Evolutionary conservation across 768 basidiomycete species (phyloP), one percentile per base, ranked within the genome.

Genomic region (Suillus alpinus): DNA sequence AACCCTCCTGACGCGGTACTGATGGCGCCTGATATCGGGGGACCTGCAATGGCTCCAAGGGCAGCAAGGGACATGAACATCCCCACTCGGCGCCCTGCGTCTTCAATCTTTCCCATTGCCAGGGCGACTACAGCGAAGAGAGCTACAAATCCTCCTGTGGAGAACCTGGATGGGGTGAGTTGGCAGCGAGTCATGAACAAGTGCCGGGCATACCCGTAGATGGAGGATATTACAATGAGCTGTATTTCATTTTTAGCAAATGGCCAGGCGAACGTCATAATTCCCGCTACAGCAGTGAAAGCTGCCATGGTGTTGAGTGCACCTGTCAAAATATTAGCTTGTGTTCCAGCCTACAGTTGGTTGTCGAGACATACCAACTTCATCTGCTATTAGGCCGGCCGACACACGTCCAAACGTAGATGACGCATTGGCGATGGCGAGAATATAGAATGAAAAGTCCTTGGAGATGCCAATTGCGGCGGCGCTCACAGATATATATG

Each of bases 1-100:
- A 70, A 92, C 0, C 79, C 78, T 2, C 80, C 81, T 2, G 85
- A 82, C 0, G 80, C 76, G 0, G 68, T 69, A 57, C 81, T 80
- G 65, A 91, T 88, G 0, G 86, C 85, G 1, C 90, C 90, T 7
- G 88, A 88, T 61, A 91, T 87, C 0, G 90, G 90, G 2, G 88
- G 87, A 0, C 90, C 90, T 0, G 78, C 79, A 2, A 91, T 75
- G 0, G 86, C 86, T 6, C 87, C 88, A 18, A 90, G 39, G 0
- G 89, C 79, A 26, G 84, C 60, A 55, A 88, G 77, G 37, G 81
- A 86, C 70, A 87, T 76, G 62, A 82, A 83, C 78, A 89, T 84
- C 9, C 90, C 89, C 0, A 81, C 74, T 13, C 90, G 77, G 26
- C 86, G 77, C 6, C 90, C 90, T 0, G 89, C 80, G 59, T 91